Evolutionary conservation across 495 filamentous ascomycete species (phyloP).

Genomic region (Aspergillus nidulans): DNA sequence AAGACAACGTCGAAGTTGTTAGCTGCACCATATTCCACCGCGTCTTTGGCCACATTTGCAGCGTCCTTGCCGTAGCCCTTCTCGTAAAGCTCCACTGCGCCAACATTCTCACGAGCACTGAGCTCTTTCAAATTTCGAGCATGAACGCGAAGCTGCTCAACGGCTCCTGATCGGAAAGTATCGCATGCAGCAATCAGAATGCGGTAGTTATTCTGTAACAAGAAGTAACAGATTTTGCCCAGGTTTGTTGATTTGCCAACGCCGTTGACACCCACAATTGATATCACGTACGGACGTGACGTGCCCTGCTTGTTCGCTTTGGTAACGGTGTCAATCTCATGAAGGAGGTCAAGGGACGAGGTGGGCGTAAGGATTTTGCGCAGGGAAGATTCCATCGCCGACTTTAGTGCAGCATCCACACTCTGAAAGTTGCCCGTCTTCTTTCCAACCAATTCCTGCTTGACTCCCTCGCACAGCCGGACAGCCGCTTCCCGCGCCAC

Average conservation of each 20-base stretch:
- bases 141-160: constrained; percentile 94
- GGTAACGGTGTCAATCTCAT: constrained; percentile 80
- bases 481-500: constrained; percentile 92
- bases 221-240: constrained; percentile 94
- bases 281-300: constrained; percentile 87
- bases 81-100: constrained; percentile 84
- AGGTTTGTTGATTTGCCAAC: constrained; percentile 97
- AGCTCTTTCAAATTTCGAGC: constrained; percentile 87
- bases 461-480: constrained; percentile 84
- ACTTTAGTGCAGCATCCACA: constrained; percentile 75
- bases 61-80: constrained; percentile 98
- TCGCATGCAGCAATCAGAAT: constrained; percentile 96
- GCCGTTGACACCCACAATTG: constrained; percentile 95
- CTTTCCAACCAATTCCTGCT: constrained; percentile 80
- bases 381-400: constrained; percentile 84
- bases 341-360: constrained; percentile 86
- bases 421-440: constrained; percentile 93
- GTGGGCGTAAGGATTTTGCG: constrained; percentile 94
- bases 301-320: constrained; percentile 51
- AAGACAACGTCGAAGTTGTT: constrained; percentile 87
- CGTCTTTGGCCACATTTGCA: constrained; percentile 90
- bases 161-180: constrained; percentile 95
- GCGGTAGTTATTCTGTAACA: constrained; percentile 92
- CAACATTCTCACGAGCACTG: constrained; percentile 68
- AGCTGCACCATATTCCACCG: constrained; percentile 70